phyloP scores from a whole-genome alignment of 805 yeast genomes.

The Suhomyces emberorum region DNA sequence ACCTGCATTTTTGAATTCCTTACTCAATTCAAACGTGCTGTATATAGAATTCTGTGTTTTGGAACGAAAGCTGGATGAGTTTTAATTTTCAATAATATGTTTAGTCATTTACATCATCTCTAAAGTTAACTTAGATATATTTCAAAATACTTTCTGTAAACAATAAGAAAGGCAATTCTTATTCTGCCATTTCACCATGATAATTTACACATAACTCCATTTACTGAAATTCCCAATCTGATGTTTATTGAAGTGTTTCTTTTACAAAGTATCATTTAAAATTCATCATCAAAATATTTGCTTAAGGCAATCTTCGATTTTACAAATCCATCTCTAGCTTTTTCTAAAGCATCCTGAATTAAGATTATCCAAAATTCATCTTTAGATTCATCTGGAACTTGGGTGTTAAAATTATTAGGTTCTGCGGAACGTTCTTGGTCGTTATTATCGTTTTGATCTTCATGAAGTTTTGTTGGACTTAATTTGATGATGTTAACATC shows the following conservation, averaged over 20 bases:
- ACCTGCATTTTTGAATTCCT: conserved; percentile 33
- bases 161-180: too few relatives aligned
- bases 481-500: conserved; percentile 28
- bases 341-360: conserved; percentile 51
- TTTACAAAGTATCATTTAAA: too few relatives aligned
- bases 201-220: too few relatives aligned
- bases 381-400: conserved; percentile 11
- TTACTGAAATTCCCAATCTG: too few relatives aligned
- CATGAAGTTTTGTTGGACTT: conserved; percentile 13
- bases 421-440: conserved; percentile 6
- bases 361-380: conserved; percentile 42
- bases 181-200: too few relatives aligned
- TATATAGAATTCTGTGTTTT: conserved; percentile 52
- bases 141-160: too few relatives aligned
- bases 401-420: conserved; percentile 9
- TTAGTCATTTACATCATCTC: too few relatives aligned
- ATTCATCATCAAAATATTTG: conserved; percentile 46
- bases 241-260: too few relatives aligned
- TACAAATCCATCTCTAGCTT: conserved; percentile 49
- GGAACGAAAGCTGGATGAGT: too few relatives aligned
- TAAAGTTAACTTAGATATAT: too few relatives aligned
- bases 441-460: conserved; percentile 9
- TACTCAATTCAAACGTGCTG: conserved; percentile 33
- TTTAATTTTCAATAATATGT: too few relatives aligned
- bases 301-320: conserved; percentile 50